These are phyloP conservation scores for Coniochaeta sp. DNA, from an alignment of 2,329 filamentous ascomycete species.

Conservation along the genomic window DNA sequence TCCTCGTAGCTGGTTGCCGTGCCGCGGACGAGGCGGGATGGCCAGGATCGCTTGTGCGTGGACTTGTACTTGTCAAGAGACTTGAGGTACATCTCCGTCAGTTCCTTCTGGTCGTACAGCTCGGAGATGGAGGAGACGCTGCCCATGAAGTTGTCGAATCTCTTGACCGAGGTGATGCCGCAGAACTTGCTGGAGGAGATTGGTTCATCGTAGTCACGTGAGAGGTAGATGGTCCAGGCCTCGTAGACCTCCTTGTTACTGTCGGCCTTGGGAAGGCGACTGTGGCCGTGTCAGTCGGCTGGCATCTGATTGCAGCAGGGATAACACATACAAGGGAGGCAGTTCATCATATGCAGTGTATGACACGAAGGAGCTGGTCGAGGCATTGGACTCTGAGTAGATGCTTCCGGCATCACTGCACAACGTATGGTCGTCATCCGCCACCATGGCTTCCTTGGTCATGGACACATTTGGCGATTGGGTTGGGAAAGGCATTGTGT, in stretches of 20 bases:
- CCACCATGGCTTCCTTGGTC: background rate
- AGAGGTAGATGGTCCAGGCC: constrained; percentile 15
- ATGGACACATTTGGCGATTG: background rate
- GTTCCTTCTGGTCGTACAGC: constrained; percentile 14
- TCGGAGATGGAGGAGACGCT: constrained; percentile 4
- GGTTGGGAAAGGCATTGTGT: background rate
- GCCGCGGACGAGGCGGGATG: constrained; percentile 13
- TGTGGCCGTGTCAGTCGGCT: constrained; percentile 6
- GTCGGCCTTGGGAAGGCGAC: constrained; percentile 12
- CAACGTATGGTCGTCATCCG: constrained; percentile 8
- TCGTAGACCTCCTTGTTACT: constrained; percentile 17
- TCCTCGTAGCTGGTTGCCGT: constrained; percentile 18
- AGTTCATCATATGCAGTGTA: background rate
- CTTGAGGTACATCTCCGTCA: constrained; percentile 14
- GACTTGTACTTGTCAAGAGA: constrained; percentile 14
- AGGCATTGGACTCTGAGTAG: constrained; percentile 4
- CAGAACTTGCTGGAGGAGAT: constrained; percentile 10
- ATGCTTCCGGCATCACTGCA: constrained; percentile 10
- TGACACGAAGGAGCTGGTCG: background rate
- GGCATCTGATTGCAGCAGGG: background rate
- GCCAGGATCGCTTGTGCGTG: constrained; percentile 13
- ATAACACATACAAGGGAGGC: constrained; percentile 10
- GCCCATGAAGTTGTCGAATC: constrained; percentile 4
- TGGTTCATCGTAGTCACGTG: constrained; percentile 7
- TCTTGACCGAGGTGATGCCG: constrained; percentile 9